Base-by-base conservation (phyloP, 805 yeast genomes). In the Saturnispora diversa region DNA sequence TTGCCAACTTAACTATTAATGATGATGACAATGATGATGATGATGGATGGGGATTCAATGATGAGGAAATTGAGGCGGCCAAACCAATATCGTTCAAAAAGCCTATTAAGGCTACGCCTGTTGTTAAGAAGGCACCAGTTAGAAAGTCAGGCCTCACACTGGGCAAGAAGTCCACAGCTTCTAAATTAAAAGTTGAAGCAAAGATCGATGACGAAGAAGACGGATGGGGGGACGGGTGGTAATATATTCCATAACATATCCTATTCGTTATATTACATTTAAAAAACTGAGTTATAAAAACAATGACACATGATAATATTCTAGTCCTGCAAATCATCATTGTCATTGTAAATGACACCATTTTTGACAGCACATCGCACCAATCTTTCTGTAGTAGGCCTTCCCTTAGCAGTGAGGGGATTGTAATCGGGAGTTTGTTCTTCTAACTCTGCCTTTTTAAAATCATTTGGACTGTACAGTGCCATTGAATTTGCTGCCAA, bases 301-400 rank as follows among this genome's bases (percentile, higher is more conserved):
- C n/a, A n/a, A n/a, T n/a, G n/a, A n/a, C n/a, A n/a, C n/a, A n/a
- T n/a, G n/a, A n/a, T n/a, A n/a, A n/a, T n/a, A n/a, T n/a, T n/a
- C n/a, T n/a, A n/a, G n/a, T n/a, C n/a, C n/a, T n/a, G n/a, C n/a
- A n/a, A n/a, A n/a, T n/a, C 19, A 5, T 36, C 21, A 11, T 26
- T 17, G 12, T 40, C 39, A 30, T 37, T 22, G 48, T 44, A 69
- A 15, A 49, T 58, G 2, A 70, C 63, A 6, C 58, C 60, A 13
- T 68, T 64, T 31, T 69, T 68, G 12, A 77, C 54, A 35, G 70
- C 66, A 24, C 81, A 66, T 36, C 88, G 63, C 3, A 81, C 80
- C 47, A 81, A 59, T 0, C 82, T 65, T 50, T 80, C 88, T 1
- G 88, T 85, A 33, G 75, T 58, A 2, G 84, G 80, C 3, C 60